A percentile compares a stretch with the other conserved stretches of the same genome.
These are phyloP conservation scores for Dothistroma pini DNA, from an alignment of 2,329 filamentous ascomycete species.

Conservation along the genomic window DNA sequence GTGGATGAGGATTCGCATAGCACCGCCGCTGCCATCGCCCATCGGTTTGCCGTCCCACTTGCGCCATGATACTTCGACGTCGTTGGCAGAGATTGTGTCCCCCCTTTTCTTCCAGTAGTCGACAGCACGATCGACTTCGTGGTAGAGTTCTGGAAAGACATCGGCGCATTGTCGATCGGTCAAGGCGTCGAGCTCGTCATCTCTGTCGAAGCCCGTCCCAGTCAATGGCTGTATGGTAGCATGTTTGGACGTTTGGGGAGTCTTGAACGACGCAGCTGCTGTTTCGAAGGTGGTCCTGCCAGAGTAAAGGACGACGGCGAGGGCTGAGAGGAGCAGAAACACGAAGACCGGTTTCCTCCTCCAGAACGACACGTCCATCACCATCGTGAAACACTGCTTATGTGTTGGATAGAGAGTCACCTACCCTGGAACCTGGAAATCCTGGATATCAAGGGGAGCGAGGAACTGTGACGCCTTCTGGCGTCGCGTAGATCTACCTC, in stretches of 20 bases:
- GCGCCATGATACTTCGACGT: conserved; percentile 23
- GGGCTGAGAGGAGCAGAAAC: neutral
- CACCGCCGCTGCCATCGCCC: conserved; percentile 9
- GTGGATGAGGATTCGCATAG: conserved; percentile 19
- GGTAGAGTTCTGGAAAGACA: conserved; percentile 48
- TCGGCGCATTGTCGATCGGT: conserved; percentile 42
- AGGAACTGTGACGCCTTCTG: neutral
- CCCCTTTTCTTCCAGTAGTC: conserved; percentile 13
- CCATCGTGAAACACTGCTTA: neutral
- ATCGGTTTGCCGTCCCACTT: conserved; percentile 1
- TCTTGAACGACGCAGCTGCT: neutral
- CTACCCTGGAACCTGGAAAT: neutral
- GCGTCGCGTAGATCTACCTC: neutral
- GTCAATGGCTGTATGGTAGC: neutral
- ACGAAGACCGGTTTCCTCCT: neutral
- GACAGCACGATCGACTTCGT: conserved; percentile 39
- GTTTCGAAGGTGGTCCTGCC: neutral
- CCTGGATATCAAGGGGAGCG: neutral
- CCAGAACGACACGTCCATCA: neutral
- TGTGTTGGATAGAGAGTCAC: neutral
- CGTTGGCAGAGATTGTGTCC: conserved; percentile 13
- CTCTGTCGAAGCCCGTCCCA: neutral
- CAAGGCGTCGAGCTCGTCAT: conserved; percentile 9
- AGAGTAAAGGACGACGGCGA: neutral
- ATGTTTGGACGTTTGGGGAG: neutral